Evolutionary conservation across 2,329 filamentous ascomycete species (phyloP).

Genomic region (Corniculantispora saksenae): DNA sequence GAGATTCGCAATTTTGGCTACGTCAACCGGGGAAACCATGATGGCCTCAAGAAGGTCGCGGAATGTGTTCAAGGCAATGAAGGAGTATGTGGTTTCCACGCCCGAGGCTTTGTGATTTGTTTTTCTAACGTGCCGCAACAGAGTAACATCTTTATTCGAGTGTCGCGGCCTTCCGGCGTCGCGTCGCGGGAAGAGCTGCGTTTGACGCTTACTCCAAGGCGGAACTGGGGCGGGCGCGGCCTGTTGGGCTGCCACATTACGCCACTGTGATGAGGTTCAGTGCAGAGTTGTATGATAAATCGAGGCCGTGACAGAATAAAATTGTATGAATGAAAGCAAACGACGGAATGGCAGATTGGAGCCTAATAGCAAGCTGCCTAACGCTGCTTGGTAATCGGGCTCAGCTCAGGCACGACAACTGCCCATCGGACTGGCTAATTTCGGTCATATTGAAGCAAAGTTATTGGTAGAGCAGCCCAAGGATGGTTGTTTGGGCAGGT

Average conservation of each 20-base stretch:
- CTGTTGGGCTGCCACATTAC: conserved; percentile 88
- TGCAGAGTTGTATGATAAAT: not conserved
- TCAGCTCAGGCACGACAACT: conserved; percentile 1
- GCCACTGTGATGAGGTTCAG: conserved; percentile 59
- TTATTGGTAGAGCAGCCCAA: not conserved
- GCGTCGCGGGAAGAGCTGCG: conserved; percentile 58
- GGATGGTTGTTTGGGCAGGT: not conserved
- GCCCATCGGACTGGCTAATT: not conserved
- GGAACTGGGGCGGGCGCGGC: conserved; percentile 87
- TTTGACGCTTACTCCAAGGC: conserved; percentile 72
- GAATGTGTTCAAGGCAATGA: conserved; percentile 88
- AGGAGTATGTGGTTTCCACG: conserved; percentile 63
- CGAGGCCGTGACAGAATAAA: not conserved
- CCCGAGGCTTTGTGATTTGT: not conserved
- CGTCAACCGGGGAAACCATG: conserved; percentile 82
- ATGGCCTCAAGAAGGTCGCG: conserved; percentile 81
- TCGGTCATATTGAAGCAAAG: not conserved
- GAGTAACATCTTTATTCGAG: conserved; percentile 70
- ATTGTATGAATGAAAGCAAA: not conserved
- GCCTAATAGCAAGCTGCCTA: not conserved
- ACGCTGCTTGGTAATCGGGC: conserved; percentile 5
- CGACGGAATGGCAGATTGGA: not conserved
- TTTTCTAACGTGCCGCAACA: conserved; percentile 35
- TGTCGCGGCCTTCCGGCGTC: conserved; percentile 50
- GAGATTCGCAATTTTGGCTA: conserved; percentile 81